Evolutionary conservation across 257 asterid species (phyloP).

Genomic region (Solanum verrucosum): DNA sequence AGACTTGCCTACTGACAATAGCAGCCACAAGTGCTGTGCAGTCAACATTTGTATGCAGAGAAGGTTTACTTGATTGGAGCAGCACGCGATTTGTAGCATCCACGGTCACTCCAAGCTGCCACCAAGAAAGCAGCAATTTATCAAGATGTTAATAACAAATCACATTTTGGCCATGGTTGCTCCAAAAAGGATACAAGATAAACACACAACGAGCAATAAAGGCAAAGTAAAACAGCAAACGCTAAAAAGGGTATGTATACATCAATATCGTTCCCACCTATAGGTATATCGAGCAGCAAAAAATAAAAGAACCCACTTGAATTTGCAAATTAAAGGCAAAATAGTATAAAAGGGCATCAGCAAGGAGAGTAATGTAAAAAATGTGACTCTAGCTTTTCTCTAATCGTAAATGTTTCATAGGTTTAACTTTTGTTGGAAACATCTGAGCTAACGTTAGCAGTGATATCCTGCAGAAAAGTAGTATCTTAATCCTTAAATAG

Average conservation of each 20-base stretch:
- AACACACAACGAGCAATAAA: not conserved
- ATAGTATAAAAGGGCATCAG: not conserved
- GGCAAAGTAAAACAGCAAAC: not conserved
- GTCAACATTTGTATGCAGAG: conserved; percentile 60
- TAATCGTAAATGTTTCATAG: not conserved
- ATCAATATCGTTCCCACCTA: not conserved
- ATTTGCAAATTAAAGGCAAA: not conserved
- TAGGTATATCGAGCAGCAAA: not conserved
- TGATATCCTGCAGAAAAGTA: not conserved
- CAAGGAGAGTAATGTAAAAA: not conserved
- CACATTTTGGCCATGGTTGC: not conserved
- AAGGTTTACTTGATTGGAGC: conserved; percentile 67
- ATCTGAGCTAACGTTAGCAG: not conserved
- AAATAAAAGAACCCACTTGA: not conserved
- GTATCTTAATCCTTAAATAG: not conserved
- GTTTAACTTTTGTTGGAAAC: not conserved
- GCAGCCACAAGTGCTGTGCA: conserved; percentile 77
- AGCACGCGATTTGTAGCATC: conserved; percentile 51
- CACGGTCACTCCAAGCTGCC: conserved; percentile 71
- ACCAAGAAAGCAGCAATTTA: conserved; percentile 2
- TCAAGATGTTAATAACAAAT: conserved; percentile 4
- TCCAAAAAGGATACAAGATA: not conserved
- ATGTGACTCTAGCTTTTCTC: not conserved
- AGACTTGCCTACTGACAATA: conserved; percentile 59
- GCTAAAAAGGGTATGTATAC: not conserved